Evolutionary conservation across 2,329 filamentous ascomycete genomes (phyloP).

Genomic region (Ceratocystis ficicola): DNA sequence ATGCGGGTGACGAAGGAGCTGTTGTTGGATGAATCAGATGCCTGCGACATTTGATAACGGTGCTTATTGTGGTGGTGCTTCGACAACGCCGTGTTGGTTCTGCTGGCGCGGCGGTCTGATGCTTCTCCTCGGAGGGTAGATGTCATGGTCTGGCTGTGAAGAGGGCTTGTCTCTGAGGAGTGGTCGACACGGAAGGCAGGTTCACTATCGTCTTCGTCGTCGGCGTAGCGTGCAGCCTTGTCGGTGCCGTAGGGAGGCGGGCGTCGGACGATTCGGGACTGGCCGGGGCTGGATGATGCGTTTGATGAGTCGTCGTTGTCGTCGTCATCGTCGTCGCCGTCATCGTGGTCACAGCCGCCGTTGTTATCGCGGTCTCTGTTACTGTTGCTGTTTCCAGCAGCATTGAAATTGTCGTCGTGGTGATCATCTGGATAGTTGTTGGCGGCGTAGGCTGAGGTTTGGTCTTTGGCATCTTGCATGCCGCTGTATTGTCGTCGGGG

Average conservation of each 20-base stretch:
- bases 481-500: background rate
- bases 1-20: conserved; percentile 37
- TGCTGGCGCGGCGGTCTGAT: conserved; percentile 25
- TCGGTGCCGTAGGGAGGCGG: conserved; percentile 33
- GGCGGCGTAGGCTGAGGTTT: background rate
- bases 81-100: background rate
- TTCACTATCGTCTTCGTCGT: conserved; percentile 44
- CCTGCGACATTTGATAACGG: conserved; percentile 38
- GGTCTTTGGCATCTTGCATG: background rate
- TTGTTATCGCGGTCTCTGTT: background rate
- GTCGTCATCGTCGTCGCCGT: conserved; percentile 26
- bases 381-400: background rate
- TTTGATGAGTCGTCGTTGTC: conserved; percentile 36
- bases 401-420: background rate
- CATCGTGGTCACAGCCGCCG: background rate
- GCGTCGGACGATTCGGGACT: conserved; percentile 49
- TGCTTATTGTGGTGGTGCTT: conserved; percentile 26
- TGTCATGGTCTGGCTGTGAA: conserved; percentile 30
- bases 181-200: conserved; percentile 43
- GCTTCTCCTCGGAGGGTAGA: conserved; percentile 42
- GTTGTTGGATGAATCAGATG: conserved; percentile 50
- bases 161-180: conserved; percentile 24
- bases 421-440: background rate
- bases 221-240: conserved; percentile 34
- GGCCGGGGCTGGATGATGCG: conserved; percentile 41